Conservation (phyloP, 2,329 filamentous ascomycete genomes). For the Fusarium napiforme region DNA sequence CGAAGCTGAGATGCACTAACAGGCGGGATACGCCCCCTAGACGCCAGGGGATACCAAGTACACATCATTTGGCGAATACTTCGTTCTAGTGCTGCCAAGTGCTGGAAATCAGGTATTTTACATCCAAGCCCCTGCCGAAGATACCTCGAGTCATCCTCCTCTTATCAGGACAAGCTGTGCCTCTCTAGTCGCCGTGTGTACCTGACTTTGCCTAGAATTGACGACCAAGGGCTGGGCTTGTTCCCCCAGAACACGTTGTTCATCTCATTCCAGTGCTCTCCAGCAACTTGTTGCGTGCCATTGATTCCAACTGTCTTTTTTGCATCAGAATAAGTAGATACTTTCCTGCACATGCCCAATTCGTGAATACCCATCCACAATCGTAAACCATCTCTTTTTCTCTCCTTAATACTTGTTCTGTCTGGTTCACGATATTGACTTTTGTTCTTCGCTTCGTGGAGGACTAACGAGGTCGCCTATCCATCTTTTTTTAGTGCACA, state of each 20-base stretch:
- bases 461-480: neutral
- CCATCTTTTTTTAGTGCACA: slow-evolving; percentile 24
- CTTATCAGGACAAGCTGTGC: neutral
- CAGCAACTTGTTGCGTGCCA: slow-evolving; percentile 8
- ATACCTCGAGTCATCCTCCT: slow-evolving; percentile 13
- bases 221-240: slow-evolving; percentile 36
- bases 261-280: slow-evolving; percentile 31
- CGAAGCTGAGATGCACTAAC: slow-evolving; percentile 17
- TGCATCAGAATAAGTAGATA: neutral
- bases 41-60: slow-evolving; percentile 9
- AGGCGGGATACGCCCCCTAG: slow-evolving; percentile 12
- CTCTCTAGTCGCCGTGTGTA: slow-evolving; percentile 11
- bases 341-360: neutral
- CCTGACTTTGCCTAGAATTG: slow-evolving; percentile 27
- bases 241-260: slow-evolving; percentile 35
- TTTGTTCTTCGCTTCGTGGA: neutral
- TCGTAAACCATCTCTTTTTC: neutral
- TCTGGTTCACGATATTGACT: neutral
- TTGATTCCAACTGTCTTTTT: slow-evolving; percentile 1
- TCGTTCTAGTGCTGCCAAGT: neutral
- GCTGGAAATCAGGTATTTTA: slow-evolving; percentile 2
- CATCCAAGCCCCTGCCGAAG: slow-evolving; percentile 3
- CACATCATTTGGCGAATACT: slow-evolving; percentile 1
- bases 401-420: neutral
- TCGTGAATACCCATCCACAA: neutral